Evolutionary conservation across 1,284 basidiomycete genomes (phyloP), one percentile per base, ranked within the genome.

Genomic region (Ganoderma meredithae): DNA sequence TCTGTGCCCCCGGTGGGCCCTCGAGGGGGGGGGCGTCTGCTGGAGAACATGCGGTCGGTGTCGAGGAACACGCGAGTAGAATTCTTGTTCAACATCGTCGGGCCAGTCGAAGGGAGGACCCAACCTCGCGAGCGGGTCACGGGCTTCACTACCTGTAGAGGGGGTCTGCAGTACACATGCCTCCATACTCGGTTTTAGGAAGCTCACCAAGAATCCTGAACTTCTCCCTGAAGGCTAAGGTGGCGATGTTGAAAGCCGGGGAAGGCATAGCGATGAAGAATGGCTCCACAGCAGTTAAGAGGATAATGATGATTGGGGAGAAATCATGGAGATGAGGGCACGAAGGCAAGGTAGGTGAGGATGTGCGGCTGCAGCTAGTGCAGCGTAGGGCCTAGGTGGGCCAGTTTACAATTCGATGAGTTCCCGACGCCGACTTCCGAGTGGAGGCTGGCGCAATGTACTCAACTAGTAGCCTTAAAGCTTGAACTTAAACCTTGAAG

Each of bases 61-160:
- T 39, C 36, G 36, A 39, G 36, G 36, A 39, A 8, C 17, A 17
- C 43, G 17, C 0, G 17, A 47, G 44, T 47, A 10, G 44, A 47
- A 47, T n/a, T 47, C 44, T 9, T 47, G n/a, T 22, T 47, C 44
- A n/a, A 22, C 44, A 3, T 47, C 44, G 19, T 22, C 44, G n/a
- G n/a, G n/a, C 44, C 44, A n/a, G 44, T 47, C 44, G 44, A 47
- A 47, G 44, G 44, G n/a, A 47, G 44, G 44, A 47, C 44, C 19
- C 1, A n/a, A 19, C 7, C 7, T n/a, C n/a, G n/a, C 44, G 19
- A 47, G n/a, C 44, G 44, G 44, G 44, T 22, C n/a, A n/a, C 44
- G 44, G 44, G 22, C 44, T 8, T n/a, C 7, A n/a, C n/a, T 10
- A n/a, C n/a, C 44, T 47, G 44, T 9, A 47, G n/a, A n/a, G n/a